phyloP scores from a whole-genome alignment of 768 basidiomycete genomes.

The Termitomyces titanicus region DNA sequence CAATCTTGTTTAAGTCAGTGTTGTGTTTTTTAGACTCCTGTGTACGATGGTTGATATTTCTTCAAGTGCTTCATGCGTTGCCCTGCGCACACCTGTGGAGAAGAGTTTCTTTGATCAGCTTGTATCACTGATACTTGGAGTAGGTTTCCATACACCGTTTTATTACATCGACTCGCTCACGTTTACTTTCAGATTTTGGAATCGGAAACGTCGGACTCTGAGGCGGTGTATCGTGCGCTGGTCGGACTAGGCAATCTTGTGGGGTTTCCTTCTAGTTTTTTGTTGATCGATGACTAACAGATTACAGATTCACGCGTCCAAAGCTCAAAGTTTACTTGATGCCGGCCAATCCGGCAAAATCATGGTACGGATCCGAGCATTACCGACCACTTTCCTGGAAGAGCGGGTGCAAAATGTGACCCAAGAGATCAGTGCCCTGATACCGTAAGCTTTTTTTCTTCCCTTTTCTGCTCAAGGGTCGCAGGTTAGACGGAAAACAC shows the following conservation, averaged over 20 bases:
- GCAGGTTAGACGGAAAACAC: not conserved
- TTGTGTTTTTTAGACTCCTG: not conserved
- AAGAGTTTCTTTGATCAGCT: slow-evolving; percentile 36
- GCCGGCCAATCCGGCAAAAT: slow-evolving; percentile 38
- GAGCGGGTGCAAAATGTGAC: slow-evolving; percentile 51
- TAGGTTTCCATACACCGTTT: slow-evolving; percentile 20
- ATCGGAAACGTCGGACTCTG: slow-evolving; percentile 55
- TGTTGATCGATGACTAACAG: slow-evolving; percentile 3
- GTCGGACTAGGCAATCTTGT: slow-evolving; percentile 77
- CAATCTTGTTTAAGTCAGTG: slow-evolving; percentile 85
- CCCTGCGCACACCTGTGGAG: slow-evolving; percentile 39
- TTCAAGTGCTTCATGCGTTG: slow-evolving; percentile 63
- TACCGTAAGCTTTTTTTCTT: slow-evolving; percentile 25
- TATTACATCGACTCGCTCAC: not conserved
- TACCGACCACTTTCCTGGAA: slow-evolving; percentile 52
- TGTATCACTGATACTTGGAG: slow-evolving; percentile 43
- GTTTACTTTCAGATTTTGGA: slow-evolving; percentile 39
- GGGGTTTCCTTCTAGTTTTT: slow-evolving; percentile 18
- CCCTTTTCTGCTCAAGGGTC: not conserved
- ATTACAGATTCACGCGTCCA: slow-evolving; percentile 48
- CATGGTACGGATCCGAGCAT: slow-evolving; percentile 31
- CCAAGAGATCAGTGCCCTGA: slow-evolving; percentile 43
- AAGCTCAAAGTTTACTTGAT: slow-evolving; percentile 33
- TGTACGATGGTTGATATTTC: not conserved
- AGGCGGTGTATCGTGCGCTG: slow-evolving; percentile 65